Percentiles rank a stretch among this genome's conserved stretches.
Evolutionary conservation across 106 monocot genomes (phyloP).

Genomic region (Dendrobium huoshanense): DNA sequence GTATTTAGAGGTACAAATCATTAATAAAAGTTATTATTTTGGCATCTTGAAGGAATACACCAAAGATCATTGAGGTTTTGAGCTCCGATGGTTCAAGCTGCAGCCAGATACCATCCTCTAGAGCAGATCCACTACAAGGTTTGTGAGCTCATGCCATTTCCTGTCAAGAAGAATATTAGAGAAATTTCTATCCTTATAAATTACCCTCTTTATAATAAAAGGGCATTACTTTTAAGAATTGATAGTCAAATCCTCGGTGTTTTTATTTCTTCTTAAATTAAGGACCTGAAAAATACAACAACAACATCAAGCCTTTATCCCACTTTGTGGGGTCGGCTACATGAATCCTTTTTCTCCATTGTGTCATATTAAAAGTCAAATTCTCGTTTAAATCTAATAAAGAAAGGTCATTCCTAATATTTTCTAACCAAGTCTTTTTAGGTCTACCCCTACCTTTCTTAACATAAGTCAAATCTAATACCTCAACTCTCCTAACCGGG

Average conservation of each 20-base stretch:
- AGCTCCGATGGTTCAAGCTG: constrained; percentile 39
- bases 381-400: too few relatives aligned
- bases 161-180: neutral
- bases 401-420: too few relatives aligned
- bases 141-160: neutral
- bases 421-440: too few relatives aligned
- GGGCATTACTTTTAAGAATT: neutral
- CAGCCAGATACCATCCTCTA: constrained; percentile 60
- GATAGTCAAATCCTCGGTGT: neutral
- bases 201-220: neutral
- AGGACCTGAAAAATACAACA: neutral
- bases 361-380: too few relatives aligned
- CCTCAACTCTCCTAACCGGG: too few relatives aligned
- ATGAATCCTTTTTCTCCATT: too few relatives aligned
- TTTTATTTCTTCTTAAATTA: neutral
- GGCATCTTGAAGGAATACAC: constrained; percentile 10
- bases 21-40: constrained; percentile 5
- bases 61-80: constrained; percentile 20
- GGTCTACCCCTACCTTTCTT: too few relatives aligned
- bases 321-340: too few relatives aligned
- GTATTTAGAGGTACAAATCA: neutral
- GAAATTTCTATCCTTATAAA: neutral
- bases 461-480: too few relatives aligned
- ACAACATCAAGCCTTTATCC: too few relatives aligned
- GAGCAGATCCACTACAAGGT: constrained; percentile 47